phyloP scores from a whole-genome alignment of 495 filamentous ascomycete genomes.

The Penicillium desertorum region DNA sequence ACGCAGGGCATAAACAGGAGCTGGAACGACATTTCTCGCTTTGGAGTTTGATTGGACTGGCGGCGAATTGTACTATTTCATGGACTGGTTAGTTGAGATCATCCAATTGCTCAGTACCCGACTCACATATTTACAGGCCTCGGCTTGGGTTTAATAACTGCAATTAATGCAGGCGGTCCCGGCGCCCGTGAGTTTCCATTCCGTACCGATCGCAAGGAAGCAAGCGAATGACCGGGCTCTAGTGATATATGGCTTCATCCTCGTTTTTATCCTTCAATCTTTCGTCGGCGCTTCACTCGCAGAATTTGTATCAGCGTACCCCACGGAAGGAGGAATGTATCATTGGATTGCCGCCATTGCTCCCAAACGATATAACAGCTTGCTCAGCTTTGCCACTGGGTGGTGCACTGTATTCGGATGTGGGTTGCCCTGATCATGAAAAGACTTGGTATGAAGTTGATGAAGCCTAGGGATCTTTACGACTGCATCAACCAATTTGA shows the following conservation, averaged over 20 bases:
- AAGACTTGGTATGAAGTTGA: not conserved
- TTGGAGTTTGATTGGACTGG: slow-evolving; percentile 42
- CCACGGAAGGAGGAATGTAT: slow-evolving; percentile 53
- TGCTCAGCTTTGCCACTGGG: slow-evolving; percentile 42
- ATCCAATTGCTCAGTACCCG: not conserved
- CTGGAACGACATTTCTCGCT: slow-evolving; percentile 41
- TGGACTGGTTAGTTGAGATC: slow-evolving; percentile 34
- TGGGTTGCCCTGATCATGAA: slow-evolving; percentile 7
- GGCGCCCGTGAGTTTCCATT: slow-evolving; percentile 29
- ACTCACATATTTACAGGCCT: slow-evolving; percentile 24
- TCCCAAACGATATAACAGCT: slow-evolving; percentile 39
- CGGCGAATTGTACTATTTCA: slow-evolving; percentile 43
- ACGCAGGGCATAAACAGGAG: slow-evolving; percentile 42
- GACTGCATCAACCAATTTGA: slow-evolving; percentile 43
- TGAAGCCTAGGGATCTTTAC: slow-evolving; percentile 38
- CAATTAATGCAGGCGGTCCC: slow-evolving; percentile 42
- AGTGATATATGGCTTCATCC: slow-evolving; percentile 47
- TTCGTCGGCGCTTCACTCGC: slow-evolving; percentile 53
- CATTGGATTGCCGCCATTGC: slow-evolving; percentile 56
- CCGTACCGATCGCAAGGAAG: not conserved
- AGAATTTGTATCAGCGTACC: slow-evolving; percentile 55
- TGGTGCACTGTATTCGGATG: slow-evolving; percentile 45
- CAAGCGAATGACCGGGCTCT: not conserved
- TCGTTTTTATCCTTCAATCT: slow-evolving; percentile 50
- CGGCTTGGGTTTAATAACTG: slow-evolving; percentile 41